Conservation (phyloP, 768 basidiomycete species). For the Suillus sp. region DNA sequence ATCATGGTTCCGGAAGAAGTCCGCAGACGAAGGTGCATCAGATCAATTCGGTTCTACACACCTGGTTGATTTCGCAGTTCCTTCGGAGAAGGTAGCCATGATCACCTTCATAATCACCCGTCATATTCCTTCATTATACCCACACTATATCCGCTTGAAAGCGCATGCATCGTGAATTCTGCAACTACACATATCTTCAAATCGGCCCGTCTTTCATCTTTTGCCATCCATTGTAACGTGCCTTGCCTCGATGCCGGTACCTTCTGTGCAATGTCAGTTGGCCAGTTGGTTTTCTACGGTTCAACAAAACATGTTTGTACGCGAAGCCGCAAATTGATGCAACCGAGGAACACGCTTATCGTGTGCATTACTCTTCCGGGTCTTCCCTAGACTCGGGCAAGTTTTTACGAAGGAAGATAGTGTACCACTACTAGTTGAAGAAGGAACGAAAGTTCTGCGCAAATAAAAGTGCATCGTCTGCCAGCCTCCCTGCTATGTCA, state of each 20-base stretch:
- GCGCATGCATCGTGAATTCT: neutral
- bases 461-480: neutral
- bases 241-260: neutral
- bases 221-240: neutral
- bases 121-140: neutral
- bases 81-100: slow-evolving; percentile 20
- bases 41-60: slow-evolving; percentile 60
- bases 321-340: neutral
- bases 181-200: neutral
- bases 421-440: neutral
- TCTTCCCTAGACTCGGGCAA: no score
- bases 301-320: neutral
- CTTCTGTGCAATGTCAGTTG: neutral
- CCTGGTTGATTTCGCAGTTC: slow-evolving; percentile 52
- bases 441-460: neutral
- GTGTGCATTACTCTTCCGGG: no score
- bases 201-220: neutral
- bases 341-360: neutral
- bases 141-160: neutral
- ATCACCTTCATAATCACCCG: neutral
- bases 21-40: slow-evolving; percentile 57
- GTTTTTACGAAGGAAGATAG: neutral
- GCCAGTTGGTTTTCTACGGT: neutral
- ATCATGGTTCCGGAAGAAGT: slow-evolving; percentile 24
- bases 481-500: no score